Conservation (phyloP, 192 early-diverging fungal species). For the Backusella morwellensis region DNA sequence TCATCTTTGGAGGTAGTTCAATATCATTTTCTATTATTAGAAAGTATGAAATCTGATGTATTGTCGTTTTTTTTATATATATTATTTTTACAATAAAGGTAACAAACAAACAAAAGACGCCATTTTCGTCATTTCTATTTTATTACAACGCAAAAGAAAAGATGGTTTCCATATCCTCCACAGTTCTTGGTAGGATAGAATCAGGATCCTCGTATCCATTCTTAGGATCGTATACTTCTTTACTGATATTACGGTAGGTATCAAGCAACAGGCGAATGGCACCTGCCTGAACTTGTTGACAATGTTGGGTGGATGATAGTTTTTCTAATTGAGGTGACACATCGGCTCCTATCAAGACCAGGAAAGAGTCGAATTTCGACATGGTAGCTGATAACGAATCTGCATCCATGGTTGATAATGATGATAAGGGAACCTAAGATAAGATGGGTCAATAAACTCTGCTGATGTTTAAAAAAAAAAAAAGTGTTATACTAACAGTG, state of each 20-base stretch:
- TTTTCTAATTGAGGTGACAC: slow-evolving; percentile 47
- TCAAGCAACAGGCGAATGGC: slow-evolving; percentile 61
- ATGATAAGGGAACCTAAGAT: slow-evolving; percentile 54
- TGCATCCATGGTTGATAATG: slow-evolving; percentile 49
- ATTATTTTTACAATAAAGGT: neutral
- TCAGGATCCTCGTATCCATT: slow-evolving; percentile 63
- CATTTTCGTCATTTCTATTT: neutral
- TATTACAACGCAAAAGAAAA: slow-evolving; percentile 40
- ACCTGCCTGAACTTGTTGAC: slow-evolving; percentile 47
- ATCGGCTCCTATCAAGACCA: slow-evolving; percentile 60
- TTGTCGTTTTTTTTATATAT: neutral
- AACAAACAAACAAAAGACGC: neutral
- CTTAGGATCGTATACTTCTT: slow-evolving; percentile 55
- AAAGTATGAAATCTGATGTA: neutral
- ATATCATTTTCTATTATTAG: too few species aligned
- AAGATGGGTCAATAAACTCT: neutral
- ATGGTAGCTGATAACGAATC: slow-evolving; percentile 50
- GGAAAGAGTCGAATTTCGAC: slow-evolving; percentile 64
- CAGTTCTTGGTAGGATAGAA: slow-evolving; percentile 58
- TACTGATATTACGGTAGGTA: slow-evolving; percentile 52
- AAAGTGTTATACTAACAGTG: slow-evolving; percentile 36
- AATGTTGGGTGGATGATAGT: slow-evolving; percentile 49
- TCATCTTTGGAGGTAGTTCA: too few species aligned
- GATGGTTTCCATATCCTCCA: slow-evolving; percentile 74
- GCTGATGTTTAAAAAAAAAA: neutral